Evolutionary conservation across 2,329 filamentous ascomycete species (phyloP).

Genomic region (Calonectria pteridis): DNA sequence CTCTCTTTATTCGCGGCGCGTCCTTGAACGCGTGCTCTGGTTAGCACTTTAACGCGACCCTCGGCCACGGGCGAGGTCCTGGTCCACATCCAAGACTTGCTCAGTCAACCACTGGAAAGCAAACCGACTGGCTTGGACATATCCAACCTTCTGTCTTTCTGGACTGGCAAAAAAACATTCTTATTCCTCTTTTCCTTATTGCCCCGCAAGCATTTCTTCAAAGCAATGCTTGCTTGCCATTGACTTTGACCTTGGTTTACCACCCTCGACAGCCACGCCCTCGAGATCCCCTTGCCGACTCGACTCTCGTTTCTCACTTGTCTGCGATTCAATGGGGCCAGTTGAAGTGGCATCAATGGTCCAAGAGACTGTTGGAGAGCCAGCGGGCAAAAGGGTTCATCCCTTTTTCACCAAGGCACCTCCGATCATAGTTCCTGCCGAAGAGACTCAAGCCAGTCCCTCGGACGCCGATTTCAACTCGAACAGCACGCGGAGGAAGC

Average conservation of each 20-base stretch:
- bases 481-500: constrained; percentile 54
- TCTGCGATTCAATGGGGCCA: constrained; percentile 55
- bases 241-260: constrained; percentile 28
- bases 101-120: constrained; percentile 20
- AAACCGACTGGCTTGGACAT: background rate
- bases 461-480: constrained; percentile 37
- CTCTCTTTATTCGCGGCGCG: constrained; percentile 26
- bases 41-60: constrained; percentile 44
- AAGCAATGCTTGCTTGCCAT: constrained; percentile 37
- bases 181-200: background rate
- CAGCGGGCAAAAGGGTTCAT: constrained; percentile 61
- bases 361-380: constrained; percentile 52
- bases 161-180: background rate
- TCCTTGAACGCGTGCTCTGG: constrained; percentile 37
- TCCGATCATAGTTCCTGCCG: constrained; percentile 12
- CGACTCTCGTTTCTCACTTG: constrained; percentile 17
- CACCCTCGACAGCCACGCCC: background rate
- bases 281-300: constrained; percentile 13
- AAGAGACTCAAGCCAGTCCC: constrained; percentile 17
- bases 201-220: background rate
- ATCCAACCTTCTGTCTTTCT: background rate
- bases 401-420: constrained; percentile 63
- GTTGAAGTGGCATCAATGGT: constrained; percentile 60
- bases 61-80: constrained; percentile 18
- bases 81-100: constrained; percentile 23